Percentiles rank a stretch among this genome's conserved stretches.
These are phyloP conservation scores for Exophiala calicioides DNA, from an alignment of 2,329 filamentous ascomycete species.

Conservation along the genomic window DNA sequence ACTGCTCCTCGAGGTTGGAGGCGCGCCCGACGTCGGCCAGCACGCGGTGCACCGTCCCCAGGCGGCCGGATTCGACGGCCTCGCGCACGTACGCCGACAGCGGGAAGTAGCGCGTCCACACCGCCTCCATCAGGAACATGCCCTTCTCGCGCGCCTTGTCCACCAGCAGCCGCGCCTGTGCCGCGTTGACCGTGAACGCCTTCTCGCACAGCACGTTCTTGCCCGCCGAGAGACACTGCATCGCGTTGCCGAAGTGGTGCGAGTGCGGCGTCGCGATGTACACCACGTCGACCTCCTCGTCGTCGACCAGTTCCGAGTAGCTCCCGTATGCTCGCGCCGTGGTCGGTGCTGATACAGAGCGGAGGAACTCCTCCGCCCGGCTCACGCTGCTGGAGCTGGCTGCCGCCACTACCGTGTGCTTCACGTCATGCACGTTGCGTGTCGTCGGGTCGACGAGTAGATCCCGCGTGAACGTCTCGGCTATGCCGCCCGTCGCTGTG, in stretches of 20 bases:
- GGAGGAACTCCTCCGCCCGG: slow-evolving; percentile 71
- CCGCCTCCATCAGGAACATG: slow-evolving; percentile 80
- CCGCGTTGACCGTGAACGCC: slow-evolving; percentile 79
- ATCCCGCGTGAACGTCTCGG: slow-evolving; percentile 69
- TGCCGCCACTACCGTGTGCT: slow-evolving; percentile 75
- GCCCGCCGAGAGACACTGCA: slow-evolving; percentile 76
- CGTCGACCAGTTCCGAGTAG: slow-evolving; percentile 77
- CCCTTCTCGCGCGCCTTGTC: slow-evolving; percentile 72
- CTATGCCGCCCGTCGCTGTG: slow-evolving; percentile 50
- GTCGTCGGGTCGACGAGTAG: slow-evolving; percentile 71
- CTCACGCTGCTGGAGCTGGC: slow-evolving; percentile 72
- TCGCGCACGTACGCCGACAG: slow-evolving; percentile 53
- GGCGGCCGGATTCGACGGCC: slow-evolving; percentile 51
- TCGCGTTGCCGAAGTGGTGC: slow-evolving; percentile 88
- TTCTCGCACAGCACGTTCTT: slow-evolving; percentile 93
- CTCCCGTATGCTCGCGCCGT: slow-evolving; percentile 68
- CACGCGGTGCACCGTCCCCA: slow-evolving; percentile 54
- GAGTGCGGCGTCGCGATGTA: slow-evolving; percentile 90
- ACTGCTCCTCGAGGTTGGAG: slow-evolving; percentile 51
- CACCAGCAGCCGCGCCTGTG: slow-evolving; percentile 71
- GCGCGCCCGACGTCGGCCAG: slow-evolving; percentile 55
- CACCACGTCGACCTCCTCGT: slow-evolving; percentile 78
- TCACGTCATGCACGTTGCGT: slow-evolving; percentile 70
- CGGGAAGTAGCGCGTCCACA: slow-evolving; percentile 89
- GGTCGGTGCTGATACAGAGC: slow-evolving; percentile 66